A percentile compares a stretch with the other conserved stretches of the same genome.
These are phyloP conservation scores for Hypoxylon sp. DNA, from an alignment of 2,329 filamentous ascomycete species.

Conservation along the genomic window DNA sequence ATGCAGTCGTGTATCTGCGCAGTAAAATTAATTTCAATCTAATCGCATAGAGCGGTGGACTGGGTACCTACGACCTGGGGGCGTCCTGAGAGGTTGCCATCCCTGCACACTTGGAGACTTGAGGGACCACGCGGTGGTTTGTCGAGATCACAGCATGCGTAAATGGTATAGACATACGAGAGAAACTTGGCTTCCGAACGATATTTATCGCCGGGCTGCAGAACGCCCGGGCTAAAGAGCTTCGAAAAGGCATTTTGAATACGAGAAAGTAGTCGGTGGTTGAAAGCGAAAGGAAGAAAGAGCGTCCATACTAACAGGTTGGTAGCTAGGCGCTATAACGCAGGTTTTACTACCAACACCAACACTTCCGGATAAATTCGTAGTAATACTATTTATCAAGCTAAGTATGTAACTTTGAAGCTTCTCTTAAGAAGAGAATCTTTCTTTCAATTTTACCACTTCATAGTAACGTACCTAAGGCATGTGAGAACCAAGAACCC, in stretches of 20 bases:
- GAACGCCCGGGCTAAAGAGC: constrained; percentile 4
- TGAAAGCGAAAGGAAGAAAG: neutral
- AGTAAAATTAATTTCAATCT: neutral
- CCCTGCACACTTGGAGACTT: neutral
- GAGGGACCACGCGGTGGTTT: neutral
- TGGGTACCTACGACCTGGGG: constrained; percentile 13
- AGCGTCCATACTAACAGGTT: neutral
- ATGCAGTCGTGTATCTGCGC: constrained; percentile 72
- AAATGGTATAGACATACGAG: constrained; percentile 3
- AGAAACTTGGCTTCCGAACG: neutral
- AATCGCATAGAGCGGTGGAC: neutral
- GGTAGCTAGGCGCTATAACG: too few species aligned
- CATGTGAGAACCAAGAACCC: too few species aligned
- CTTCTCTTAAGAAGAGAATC: too few species aligned
- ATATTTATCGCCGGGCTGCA: constrained; percentile 7
- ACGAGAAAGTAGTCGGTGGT: neutral
- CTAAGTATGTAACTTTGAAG: too few species aligned
- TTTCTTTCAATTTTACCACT: too few species aligned
- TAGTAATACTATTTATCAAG: neutral
- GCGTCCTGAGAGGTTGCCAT: constrained; percentile 3
- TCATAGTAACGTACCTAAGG: too few species aligned
- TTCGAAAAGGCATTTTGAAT: constrained; percentile 18
- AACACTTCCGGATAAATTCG: neutral
- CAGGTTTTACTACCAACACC: neutral
- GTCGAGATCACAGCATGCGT: constrained; percentile 15